Conservation (phyloP, 2,329 filamentous ascomycete genomes). For the Hypomyces perniciosus region DNA sequence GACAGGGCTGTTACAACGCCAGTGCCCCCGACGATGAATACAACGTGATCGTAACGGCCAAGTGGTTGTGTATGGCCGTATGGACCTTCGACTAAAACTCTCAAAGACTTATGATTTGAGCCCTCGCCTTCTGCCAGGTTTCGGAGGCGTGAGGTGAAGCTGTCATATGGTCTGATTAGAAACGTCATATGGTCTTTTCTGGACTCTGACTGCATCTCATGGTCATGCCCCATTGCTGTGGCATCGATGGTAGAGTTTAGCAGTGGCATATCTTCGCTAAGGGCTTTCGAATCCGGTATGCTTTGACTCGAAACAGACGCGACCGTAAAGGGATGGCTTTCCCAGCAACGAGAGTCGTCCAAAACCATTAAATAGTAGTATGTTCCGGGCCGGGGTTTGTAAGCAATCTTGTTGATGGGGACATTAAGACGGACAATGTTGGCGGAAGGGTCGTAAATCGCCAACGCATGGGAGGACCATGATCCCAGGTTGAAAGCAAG, state of each 20-base stretch:
- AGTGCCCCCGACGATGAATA: slow-evolving; percentile 41
- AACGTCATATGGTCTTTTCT: slow-evolving; percentile 29
- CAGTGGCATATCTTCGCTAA: slow-evolving; percentile 28
- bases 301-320: slow-evolving; percentile 24
- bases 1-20: slow-evolving; percentile 39
- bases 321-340: slow-evolving; percentile 46
- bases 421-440: slow-evolving; percentile 38
- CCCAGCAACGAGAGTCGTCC: slow-evolving; percentile 36
- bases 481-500: slow-evolving; percentile 33
- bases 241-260: slow-evolving; percentile 17
- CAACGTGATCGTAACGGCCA: slow-evolving; percentile 31
- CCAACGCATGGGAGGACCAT: slow-evolving; percentile 30
- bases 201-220: neutral
- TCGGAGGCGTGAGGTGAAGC: slow-evolving; percentile 36
- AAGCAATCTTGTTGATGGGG: slow-evolving; percentile 29
- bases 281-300: slow-evolving; percentile 14
- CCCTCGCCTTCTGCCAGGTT: slow-evolving; percentile 22
- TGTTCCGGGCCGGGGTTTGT: slow-evolving; percentile 33
- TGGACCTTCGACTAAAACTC: slow-evolving; percentile 39
- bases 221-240: neutral
- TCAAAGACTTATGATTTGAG: slow-evolving; percentile 22
- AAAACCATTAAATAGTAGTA: slow-evolving; percentile 42
- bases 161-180: slow-evolving; percentile 40
- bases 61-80: slow-evolving; percentile 38
- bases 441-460: slow-evolving; percentile 30